phyloP scores from a whole-genome alignment of 805 yeast genomes.

The Kockiozyma suomiensis region DNA sequence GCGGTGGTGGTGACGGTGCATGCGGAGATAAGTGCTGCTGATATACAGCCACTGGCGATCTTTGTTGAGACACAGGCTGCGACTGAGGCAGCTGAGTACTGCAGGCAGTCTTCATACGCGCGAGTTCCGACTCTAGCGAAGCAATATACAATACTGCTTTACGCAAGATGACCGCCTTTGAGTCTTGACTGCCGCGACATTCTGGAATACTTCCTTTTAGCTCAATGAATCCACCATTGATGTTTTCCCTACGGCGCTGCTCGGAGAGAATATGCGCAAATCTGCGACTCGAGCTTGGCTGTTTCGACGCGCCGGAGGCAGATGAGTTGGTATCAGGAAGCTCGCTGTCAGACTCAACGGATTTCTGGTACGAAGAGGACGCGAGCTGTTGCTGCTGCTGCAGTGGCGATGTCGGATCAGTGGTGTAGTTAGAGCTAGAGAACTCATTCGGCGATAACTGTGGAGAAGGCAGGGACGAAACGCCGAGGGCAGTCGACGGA shows the following conservation, averaged over 20 bases:
- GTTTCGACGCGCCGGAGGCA: conserved; percentile 1
- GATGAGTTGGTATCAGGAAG: not conserved
- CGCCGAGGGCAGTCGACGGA: not conserved
- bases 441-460: conserved; percentile 9
- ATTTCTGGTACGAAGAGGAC: not conserved
- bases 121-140: conserved; percentile 42
- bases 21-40: not conserved
- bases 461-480: conserved; percentile 13
- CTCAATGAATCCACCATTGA: conserved; percentile 51
- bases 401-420: not conserved
- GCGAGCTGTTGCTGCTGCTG: not conserved
- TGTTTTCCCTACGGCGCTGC: conserved; percentile 51
- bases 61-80: not conserved
- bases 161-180: conserved; percentile 50
- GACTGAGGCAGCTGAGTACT: not conserved
- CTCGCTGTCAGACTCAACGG: conserved; percentile 1
- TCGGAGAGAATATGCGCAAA: conserved; percentile 52
- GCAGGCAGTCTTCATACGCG: conserved; percentile 27
- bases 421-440: not conserved
- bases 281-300: conserved; percentile 33
- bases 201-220: conserved; percentile 48
- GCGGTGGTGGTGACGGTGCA: not conserved
- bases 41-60: not conserved
- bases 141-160: conserved; percentile 51
- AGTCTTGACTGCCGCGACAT: conserved; percentile 48